Conservation (phyloP, 1,284 basidiomycete genomes). For the Trametes versicolor region DNA sequence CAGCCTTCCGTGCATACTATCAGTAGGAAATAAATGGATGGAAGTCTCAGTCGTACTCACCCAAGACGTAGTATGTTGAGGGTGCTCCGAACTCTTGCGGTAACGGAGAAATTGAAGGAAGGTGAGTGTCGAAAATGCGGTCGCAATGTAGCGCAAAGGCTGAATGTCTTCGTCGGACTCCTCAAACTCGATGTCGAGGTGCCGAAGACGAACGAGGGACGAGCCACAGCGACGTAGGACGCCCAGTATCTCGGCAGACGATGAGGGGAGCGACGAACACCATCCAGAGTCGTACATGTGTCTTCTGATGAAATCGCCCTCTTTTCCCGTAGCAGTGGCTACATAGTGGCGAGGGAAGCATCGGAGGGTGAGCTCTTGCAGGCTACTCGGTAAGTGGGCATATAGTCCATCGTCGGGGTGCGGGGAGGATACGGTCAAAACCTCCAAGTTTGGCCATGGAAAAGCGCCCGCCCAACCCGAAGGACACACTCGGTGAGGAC, state of each 20-base stretch:
- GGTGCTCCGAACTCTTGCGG: not conserved
- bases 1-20: not conserved
- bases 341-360: conserved; percentile 12
- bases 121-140: not conserved
- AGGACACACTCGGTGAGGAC: not conserved
- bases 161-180: not conserved
- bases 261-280: not conserved
- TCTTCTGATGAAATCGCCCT: not conserved
- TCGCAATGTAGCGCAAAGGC: not conserved
- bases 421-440: not conserved
- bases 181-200: conserved; percentile 2
- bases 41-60: not conserved
- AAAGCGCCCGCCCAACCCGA: not conserved
- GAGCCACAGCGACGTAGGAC: not conserved
- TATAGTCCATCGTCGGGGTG: conserved; percentile 16
- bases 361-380: not conserved
- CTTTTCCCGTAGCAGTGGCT: not conserved
- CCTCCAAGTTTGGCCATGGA: conserved; percentile 6
- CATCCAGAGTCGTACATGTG: not conserved
- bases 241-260: not conserved
- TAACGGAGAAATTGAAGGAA: not conserved
- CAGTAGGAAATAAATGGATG: not conserved
- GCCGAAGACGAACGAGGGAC: not conserved
- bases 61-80: not conserved
- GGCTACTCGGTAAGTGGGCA: not conserved